phyloP scores from a whole-genome alignment of 345 rosid species.

The Rhodomyrtus tomentosa region DNA sequence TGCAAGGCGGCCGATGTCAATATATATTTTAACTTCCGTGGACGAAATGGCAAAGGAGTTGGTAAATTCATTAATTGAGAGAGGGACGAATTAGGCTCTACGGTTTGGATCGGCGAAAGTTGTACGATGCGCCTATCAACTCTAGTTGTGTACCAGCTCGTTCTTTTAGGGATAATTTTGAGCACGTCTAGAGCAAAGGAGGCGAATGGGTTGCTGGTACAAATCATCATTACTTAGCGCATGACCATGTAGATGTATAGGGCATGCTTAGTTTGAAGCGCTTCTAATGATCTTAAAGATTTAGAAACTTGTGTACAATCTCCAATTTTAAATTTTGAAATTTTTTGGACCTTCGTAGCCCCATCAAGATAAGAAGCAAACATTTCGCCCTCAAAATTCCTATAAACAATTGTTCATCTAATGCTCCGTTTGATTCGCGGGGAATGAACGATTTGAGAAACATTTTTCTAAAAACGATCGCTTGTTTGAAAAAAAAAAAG shows the following conservation, averaged over 20 bases:
- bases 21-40: not conserved
- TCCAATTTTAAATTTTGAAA: not conserved
- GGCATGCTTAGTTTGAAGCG: not conserved
- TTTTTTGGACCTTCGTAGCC: not conserved
- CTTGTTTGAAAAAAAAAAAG: too few relatives aligned
- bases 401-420: not conserved
- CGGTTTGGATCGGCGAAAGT: not conserved
- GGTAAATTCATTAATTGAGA: not conserved
- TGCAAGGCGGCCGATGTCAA: not conserved
- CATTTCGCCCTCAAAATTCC: not conserved
- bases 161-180: not conserved
- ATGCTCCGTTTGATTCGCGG: rapidly evolving
- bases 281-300: not conserved
- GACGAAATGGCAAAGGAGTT: not conserved
- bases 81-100: not conserved
- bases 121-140: not conserved
- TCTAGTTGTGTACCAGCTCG: not conserved
- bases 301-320: not conserved
- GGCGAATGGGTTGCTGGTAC: rapidly evolving
- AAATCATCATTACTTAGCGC: not conserved
- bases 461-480: not conserved
- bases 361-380: not conserved
- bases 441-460: not conserved
- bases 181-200: rapidly evolving
- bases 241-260: too few relatives aligned